Conservation (phyloP, 176 grass and related monocot genomes). For the Bonia amplexicaulis region DNA sequence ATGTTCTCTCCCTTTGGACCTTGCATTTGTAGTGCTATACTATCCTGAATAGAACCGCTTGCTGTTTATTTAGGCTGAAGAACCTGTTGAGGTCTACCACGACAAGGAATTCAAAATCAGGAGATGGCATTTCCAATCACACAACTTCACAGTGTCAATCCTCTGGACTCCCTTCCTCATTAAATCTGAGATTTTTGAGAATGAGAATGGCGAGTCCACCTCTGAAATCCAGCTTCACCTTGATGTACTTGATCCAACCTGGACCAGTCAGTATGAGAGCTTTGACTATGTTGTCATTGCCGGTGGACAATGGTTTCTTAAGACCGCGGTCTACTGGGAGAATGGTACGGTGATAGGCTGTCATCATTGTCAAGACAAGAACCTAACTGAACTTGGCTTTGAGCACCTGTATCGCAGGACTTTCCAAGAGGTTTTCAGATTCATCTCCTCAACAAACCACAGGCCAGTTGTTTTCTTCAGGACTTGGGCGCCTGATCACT, state of each 20-base stretch:
- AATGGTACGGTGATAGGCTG: constrained; percentile 61
- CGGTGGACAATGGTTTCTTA: constrained; percentile 94
- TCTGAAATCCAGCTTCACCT: constrained; percentile 77
- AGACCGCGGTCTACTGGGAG: constrained; percentile 56
- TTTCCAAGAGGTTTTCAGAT: constrained; percentile 54
- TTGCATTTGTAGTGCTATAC: neutral
- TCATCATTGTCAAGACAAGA: constrained; percentile 67
- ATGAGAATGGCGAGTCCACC: constrained; percentile 62
- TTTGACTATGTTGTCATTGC: constrained; percentile 81
- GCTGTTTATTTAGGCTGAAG: constrained; percentile 56
- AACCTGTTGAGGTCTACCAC: constrained; percentile 68
- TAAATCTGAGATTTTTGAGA: constrained; percentile 70
- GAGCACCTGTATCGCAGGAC: constrained; percentile 58
- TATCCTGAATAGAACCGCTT: constrained; percentile 19
- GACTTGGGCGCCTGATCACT: constrained; percentile 89
- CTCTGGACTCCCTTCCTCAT: constrained; percentile 78
- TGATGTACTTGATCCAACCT: constrained; percentile 56
- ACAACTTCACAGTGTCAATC: constrained; percentile 70
- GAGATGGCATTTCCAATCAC: constrained; percentile 61
- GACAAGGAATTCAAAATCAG: constrained; percentile 63
- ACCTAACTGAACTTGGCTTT: constrained; percentile 55
- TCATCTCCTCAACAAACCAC: constrained; percentile 40
- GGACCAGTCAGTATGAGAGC: constrained; percentile 51
- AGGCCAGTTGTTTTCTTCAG: constrained; percentile 72
- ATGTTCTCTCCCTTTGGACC: neutral